These are phyloP conservation scores for Diaporthe sp. DNA, from an alignment of 2,329 filamentous ascomycete species.

Conservation along the genomic window DNA sequence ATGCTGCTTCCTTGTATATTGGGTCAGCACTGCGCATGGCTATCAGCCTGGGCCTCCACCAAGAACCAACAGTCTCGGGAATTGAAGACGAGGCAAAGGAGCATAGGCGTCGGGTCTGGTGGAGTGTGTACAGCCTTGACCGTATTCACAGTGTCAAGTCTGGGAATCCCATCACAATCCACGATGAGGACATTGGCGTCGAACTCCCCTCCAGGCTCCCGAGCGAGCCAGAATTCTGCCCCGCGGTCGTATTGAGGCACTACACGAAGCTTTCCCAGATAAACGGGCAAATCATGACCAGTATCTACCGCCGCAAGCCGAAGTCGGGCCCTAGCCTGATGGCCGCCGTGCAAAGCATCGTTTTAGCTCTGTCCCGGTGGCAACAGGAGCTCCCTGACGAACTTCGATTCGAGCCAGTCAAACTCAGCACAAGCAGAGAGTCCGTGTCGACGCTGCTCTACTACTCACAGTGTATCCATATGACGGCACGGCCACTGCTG, in stretches of 20 bases:
- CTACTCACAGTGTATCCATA: slow-evolving; percentile 71
- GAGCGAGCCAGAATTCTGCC: slow-evolving; percentile 57
- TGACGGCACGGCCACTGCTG: slow-evolving; percentile 67
- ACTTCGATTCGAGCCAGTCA: slow-evolving; percentile 63
- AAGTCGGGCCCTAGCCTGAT: slow-evolving; percentile 63
- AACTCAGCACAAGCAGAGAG: slow-evolving; percentile 62
- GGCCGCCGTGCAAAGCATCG: slow-evolving; percentile 64
- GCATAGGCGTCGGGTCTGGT: slow-evolving; percentile 67
- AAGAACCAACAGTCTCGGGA: slow-evolving; percentile 56
- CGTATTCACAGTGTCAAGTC: slow-evolving; percentile 67
- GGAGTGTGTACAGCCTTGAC: slow-evolving; percentile 70
- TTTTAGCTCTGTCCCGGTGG: slow-evolving; percentile 64
- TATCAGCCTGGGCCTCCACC: slow-evolving; percentile 68
- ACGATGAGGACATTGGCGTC: slow-evolving; percentile 67
- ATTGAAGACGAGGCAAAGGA: slow-evolving; percentile 60
- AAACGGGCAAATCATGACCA: slow-evolving; percentile 60
- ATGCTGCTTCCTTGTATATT: slow-evolving; percentile 69
- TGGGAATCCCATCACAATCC: slow-evolving; percentile 67
- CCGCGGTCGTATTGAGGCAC: slow-evolving; percentile 62
- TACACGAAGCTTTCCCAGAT: slow-evolving; percentile 68
- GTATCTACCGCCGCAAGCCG: slow-evolving; percentile 61
- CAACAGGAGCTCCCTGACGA: slow-evolving; percentile 61
- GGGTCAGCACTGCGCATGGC: slow-evolving; percentile 70
- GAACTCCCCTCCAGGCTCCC: slow-evolving; percentile 52
- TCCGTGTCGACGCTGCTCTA: slow-evolving; percentile 66